phyloP scores from a whole-genome alignment of 2,329 filamentous ascomycete genomes.

The Paraphoma chrysanthemicola region DNA sequence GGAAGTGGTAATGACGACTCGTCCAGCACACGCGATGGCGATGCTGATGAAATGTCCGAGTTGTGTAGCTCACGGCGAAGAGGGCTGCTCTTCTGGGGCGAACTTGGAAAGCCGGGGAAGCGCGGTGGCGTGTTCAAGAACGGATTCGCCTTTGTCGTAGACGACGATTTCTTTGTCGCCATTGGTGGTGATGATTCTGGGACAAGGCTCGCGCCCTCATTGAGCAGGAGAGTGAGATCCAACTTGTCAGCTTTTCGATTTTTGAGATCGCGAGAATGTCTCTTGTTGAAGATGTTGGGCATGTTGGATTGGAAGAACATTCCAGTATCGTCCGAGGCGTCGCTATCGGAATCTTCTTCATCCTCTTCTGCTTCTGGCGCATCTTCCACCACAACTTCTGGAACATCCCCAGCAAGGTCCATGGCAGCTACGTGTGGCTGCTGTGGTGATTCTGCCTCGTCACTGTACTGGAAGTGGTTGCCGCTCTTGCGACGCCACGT shows the following conservation, averaged over 20 bases:
- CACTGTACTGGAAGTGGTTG: slow-evolving; percentile 47
- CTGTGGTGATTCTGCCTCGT: slow-evolving; percentile 41
- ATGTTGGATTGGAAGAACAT: slow-evolving; percentile 46
- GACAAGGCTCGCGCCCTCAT: slow-evolving; percentile 39
- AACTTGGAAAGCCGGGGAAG: slow-evolving; percentile 31
- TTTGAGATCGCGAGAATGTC: slow-evolving; percentile 27
- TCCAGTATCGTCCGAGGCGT: slow-evolving; percentile 45
- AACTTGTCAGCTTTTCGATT: slow-evolving; percentile 33
- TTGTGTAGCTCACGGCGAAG: slow-evolving; percentile 37
- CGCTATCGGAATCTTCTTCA: slow-evolving; percentile 28
- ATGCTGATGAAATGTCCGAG: slow-evolving; percentile 33
- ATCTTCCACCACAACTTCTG: slow-evolving; percentile 12
- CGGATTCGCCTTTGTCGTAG: slow-evolving; percentile 28
- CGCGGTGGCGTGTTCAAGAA: slow-evolving; percentile 42
- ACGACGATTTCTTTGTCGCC: slow-evolving; percentile 19
- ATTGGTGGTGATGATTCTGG: slow-evolving; percentile 39
- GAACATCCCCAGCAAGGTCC: slow-evolving; percentile 4
- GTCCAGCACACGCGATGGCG: slow-evolving; percentile 25
- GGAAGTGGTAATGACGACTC: slow-evolving; percentile 38
- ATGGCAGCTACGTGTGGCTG: slow-evolving; percentile 7
- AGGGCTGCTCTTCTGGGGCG: slow-evolving; percentile 45
- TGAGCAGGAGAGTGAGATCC: slow-evolving; percentile 40
- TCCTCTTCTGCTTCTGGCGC: slow-evolving; percentile 20
- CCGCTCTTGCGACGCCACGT: slow-evolving; percentile 52
- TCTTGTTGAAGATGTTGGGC: slow-evolving; percentile 34